Percentiles rank a stretch among this genome's conserved stretches.
Conservation (phyloP, 1,139 yeast species). For the Schizosaccharomyces versatilis region DNA sequence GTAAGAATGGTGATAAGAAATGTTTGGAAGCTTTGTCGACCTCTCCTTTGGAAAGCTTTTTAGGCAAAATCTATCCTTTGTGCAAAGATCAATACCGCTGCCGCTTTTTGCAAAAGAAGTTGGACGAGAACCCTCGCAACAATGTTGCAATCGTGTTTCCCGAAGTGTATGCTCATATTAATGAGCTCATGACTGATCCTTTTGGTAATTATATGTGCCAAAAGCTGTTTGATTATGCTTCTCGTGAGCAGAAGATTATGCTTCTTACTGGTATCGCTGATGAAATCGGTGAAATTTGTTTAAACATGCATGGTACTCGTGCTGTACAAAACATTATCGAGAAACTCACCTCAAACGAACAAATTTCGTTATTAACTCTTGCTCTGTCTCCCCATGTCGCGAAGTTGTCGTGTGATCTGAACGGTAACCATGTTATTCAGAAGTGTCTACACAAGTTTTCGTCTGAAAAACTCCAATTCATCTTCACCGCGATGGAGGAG, state of each 20-base stretch:
- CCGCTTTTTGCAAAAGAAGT: slow-evolving; percentile 66
- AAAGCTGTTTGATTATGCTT: slow-evolving; percentile 58
- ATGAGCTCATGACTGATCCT: slow-evolving; percentile 76
- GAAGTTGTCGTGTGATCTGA: slow-evolving; percentile 61
- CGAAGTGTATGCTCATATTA: slow-evolving; percentile 56
- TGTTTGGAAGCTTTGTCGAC: not conserved
- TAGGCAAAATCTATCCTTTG: slow-evolving; percentile 46
- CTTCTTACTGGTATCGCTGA: slow-evolving; percentile 55
- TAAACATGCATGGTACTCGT: slow-evolving; percentile 86
- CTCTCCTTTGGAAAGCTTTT: not conserved
- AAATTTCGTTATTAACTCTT: slow-evolving; percentile 29
- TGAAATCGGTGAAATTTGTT: slow-evolving; percentile 54
- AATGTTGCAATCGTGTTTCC: slow-evolving; percentile 36
- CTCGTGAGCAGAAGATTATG: slow-evolving; percentile 43
- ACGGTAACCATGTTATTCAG: slow-evolving; percentile 92
- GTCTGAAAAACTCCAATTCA: slow-evolving; percentile 34
- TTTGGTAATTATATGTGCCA: slow-evolving; percentile 89
- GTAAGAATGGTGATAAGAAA: not conserved
- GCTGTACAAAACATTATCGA: slow-evolving; percentile 75
- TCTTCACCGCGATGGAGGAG: slow-evolving; percentile 64
- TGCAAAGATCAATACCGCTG: slow-evolving; percentile 95
- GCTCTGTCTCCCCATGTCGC: slow-evolving; percentile 60
- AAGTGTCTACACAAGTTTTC: slow-evolving; percentile 63
- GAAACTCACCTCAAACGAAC: slow-evolving; percentile 38
- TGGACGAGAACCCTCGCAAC: slow-evolving; percentile 33